Evolutionary conservation across 129 eudicot species (phyloP), one percentile per base, ranked within the genome.

Genomic region (Centella asiatica): DNA sequence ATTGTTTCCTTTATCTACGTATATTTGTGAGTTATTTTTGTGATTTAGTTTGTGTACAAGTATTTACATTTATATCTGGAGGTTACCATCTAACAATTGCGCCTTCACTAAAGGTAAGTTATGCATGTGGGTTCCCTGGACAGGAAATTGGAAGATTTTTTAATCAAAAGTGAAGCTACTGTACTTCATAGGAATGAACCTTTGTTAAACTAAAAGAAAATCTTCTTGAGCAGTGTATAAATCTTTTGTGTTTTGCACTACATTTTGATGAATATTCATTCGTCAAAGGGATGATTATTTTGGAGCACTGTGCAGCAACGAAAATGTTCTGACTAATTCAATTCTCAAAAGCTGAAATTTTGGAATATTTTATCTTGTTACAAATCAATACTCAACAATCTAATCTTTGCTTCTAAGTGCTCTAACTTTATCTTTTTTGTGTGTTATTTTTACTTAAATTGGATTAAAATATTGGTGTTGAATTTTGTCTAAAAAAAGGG

Each of bases 281-380:
- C 64, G 66, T 71, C 49, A 72, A n/a, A 72, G 70, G 70, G 59
- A 64, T 64, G 60, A 72, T 80, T 67, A 68, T 59, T 72, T 74
- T 78, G 71, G 88, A 78, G 81, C 84, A 74, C 74, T 74, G 83
- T 68, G 83, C 71, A 40, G 45, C 54, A 44, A 66, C 72, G 60
- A 64, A 68, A 75, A 70, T 70, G 68, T 64, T 63, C 55, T 60
- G 54, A 72, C 37, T 20, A 44, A 53, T 64, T 65, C 34, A 65
- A 68, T 53, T 50, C 49, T 47, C 17, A 53, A 80, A 71, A 72
- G 76, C 57, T 71, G 78, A 77, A 32, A 69, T 37, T 46, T 65
- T 52, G 66, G 70, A 60, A 67, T 69, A 63, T 77, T 45, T 18
- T 57, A 49, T 23, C 31, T 10, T 34, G 1, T 19, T 53, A 17